Conservation (phyloP, 192 early-diverging fungal genomes). For the Cetraspora pellucida region DNA sequence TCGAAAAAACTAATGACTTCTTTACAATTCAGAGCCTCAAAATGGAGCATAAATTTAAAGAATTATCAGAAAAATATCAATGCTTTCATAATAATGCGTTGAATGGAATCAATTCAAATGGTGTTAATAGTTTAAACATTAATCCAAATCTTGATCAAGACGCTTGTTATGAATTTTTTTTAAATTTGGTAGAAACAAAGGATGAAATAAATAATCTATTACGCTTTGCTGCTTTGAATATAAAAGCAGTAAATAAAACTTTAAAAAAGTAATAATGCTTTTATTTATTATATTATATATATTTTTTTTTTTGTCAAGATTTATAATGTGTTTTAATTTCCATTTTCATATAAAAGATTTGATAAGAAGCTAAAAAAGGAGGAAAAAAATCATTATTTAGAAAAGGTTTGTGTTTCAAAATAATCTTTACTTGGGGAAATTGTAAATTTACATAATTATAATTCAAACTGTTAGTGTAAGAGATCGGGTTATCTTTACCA, state of each 20-base stretch:
- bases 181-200: conserved; percentile 50
- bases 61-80: too few relatives aligned
- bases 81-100: too few relatives aligned
- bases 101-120: too few relatives aligned
- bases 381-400: not conserved
- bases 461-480: not conserved
- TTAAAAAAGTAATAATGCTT: conserved; percentile 58
- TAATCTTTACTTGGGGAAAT: not conserved
- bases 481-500: too few relatives aligned
- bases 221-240: conserved; percentile 56
- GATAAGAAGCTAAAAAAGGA: not conserved
- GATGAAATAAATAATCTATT: conserved; percentile 50
- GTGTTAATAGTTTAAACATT: too few relatives aligned
- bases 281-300: not conserved
- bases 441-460: not conserved
- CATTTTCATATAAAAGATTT: not conserved
- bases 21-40: too few relatives aligned
- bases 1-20: too few relatives aligned
- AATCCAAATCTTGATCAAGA: too few relatives aligned
- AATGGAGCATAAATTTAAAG: too few relatives aligned
- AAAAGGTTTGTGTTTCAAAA: conserved; percentile 1
- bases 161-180: conserved; percentile 37
- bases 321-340: not conserved
- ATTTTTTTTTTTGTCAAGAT: not conserved
- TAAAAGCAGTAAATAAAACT: conserved; percentile 55